Base-by-base conservation (phyloP, 2,329 filamentous ascomycete genomes). In the Ceratocystis variospora region DNA sequence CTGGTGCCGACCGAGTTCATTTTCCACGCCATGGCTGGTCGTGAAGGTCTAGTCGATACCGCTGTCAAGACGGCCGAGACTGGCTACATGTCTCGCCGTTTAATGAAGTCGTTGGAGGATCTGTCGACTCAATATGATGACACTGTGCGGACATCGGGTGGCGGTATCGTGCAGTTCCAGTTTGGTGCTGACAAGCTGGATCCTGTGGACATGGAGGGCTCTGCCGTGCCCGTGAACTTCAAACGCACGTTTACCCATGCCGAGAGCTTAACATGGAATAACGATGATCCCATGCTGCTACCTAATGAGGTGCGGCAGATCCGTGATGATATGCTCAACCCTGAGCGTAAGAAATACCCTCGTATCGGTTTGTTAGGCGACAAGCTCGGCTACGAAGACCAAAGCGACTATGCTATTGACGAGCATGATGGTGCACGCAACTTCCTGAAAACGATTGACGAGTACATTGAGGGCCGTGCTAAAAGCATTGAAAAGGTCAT, bases 21-120 rank as follows among this genome's bases (percentile, higher is more conserved):
- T 67, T 97, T 99, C 77, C 94, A 99, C 83, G 94, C 94, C 70
- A 96, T 97, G 78, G 96, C 91, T 72, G 94, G 94, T 71, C 89
- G 94, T 85, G 94, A 97, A 84, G 94, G 94, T 84, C 79, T 99
- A 70, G 92, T 99, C 73, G 94, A 99, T 83, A 99, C 94, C 1
- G 94, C 94, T 68, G 94, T 97, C 78, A 99, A 99, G 79, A 99
- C 94, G 64, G 94, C 94, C 64, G 94, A 99, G 76, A 99, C 94
- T 10, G 94, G 94, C 70, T 99, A 99, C 77, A 99, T 99, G 94
- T 97, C 93, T 69, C 87, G 94, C 77, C 87, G 94, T 71, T 76
- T 99, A 73, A 99, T 99, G 93, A 99, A 99, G 77, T 96, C 90
- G 2, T 78, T 99, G 62, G 94, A 99, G 74, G 94, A 99, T 79